Percentiles rank a stretch among this genome's conserved stretches.
These are phyloP conservation scores for Phytophthora pinifolia DNA, from an alignment of 352 stramenopile genomes.

Conservation along the genomic window DNA sequence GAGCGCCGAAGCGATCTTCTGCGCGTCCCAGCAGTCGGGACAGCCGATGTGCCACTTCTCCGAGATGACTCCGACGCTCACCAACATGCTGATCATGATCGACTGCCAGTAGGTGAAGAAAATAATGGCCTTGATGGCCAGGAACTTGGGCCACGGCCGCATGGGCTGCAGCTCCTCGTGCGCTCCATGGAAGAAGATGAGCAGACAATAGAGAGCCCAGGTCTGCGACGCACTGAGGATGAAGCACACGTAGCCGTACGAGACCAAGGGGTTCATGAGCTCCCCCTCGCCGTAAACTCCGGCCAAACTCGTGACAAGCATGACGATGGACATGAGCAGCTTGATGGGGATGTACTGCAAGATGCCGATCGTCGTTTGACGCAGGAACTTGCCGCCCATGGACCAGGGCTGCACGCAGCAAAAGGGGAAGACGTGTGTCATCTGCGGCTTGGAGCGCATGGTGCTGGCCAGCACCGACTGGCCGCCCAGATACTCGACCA, in stretches of 20 bases:
- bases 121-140: constrained; percentile 94
- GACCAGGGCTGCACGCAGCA: constrained; percentile 89
- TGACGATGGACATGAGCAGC: constrained; percentile 85
- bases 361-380: constrained; percentile 91
- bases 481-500: constrained; percentile 88
- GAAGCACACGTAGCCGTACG: constrained; percentile 89
- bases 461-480: constrained; percentile 81
- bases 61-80: constrained; percentile 86
- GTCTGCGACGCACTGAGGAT: constrained; percentile 90
- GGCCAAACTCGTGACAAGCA: constrained; percentile 81
- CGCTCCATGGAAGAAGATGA: constrained; percentile 93
- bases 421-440: constrained; percentile 79
- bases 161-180: constrained; percentile 90
- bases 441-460: constrained; percentile 85
- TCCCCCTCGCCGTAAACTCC: constrained; percentile 91
- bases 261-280: constrained; percentile 81
- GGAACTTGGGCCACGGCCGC: constrained; percentile 92
- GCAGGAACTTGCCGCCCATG: constrained; percentile 93
- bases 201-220: constrained; percentile 93
- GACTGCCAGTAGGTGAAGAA: constrained; percentile 96
- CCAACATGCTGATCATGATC: constrained; percentile 88
- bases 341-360: constrained; percentile 94
- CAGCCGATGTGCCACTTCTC: constrained; percentile 85
- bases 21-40: constrained; percentile 78
- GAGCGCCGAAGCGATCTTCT: constrained; percentile 88